Base-by-base conservation (phyloP, 768 basidiomycete species). In the Tylopilus felleus region DNA sequence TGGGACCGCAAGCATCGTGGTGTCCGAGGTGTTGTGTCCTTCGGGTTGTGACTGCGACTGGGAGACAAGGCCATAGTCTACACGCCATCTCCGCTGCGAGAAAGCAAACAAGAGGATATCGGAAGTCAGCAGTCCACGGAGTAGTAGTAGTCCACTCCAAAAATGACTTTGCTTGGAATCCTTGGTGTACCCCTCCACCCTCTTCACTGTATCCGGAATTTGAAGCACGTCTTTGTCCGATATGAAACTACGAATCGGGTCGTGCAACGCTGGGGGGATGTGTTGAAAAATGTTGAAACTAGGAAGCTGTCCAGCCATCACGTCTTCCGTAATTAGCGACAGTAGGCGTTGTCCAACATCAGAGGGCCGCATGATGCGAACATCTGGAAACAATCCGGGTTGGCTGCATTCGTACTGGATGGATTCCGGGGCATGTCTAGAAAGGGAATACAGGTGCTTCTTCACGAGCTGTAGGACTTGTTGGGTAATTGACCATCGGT, bases 401-500 rank as follows among this genome's bases (percentile, higher is more conserved):
- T 16, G 28, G 10, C 10, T 22, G 8, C 17, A 2, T 29, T 45
- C 28, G 7, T 29, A 33, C 17, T 33, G 21, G 7, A 47, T 10
- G 1, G 22, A 35, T 1, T 35, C 1, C 1, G 29, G 46, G 3
- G 3, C 1, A 17, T 35, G 3, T 16, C 22, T 14, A 8, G 46
- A 47, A 8, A 47, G 13, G 1, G 31, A 23, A 8, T 0, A 22
- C 8, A 17, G 2, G 16, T 35, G 33, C 31, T 23, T 12, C 16
- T 35, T 47, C 21, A 17, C 5, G 16, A 35, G 21, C 14, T 8
- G 13, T 6, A 73, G 44, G 2, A 73, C 45, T 19, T 73, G 60
- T 33, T 73, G 67, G 0, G 51, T 61, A 1, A 58, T 68, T 0
- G 52, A 53, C 73, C 72, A 73, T 33, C 72, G 60, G n/a, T 73